phyloP scores from a whole-genome alignment of 108 stramenopile species.

The Cyclostephanos invisitatus region DNA sequence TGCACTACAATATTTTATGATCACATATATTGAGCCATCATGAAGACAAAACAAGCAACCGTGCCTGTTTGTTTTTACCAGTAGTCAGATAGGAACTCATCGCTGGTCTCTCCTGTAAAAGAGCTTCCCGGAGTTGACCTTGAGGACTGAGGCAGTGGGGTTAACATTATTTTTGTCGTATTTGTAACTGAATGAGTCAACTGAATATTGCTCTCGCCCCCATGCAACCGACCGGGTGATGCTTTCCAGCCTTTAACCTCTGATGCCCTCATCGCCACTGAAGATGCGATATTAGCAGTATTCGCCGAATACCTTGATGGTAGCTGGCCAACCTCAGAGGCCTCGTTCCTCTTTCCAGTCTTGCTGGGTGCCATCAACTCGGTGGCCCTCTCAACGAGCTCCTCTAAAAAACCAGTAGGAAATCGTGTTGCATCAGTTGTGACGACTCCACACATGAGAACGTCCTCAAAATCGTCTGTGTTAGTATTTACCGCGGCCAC shows the following conservation, averaged over 20 bases:
- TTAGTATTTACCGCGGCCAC: no score
- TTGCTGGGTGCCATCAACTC: conserved; percentile 7
- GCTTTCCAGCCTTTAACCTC: background rate
- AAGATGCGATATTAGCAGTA: background rate
- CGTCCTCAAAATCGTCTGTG: no score
- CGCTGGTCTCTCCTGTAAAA: background rate
- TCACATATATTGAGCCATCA: background rate
- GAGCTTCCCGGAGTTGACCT: conserved; percentile 12
- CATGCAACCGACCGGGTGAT: background rate
- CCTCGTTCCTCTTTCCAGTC: conserved; percentile 1
- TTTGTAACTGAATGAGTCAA: background rate
- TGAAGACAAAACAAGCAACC: background rate
- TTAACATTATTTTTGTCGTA: conserved; percentile 5
- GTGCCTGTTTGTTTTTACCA: conserved; percentile 1
- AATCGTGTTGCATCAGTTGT: background rate
- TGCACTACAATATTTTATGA: conserved; percentile 9
- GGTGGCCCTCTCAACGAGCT: conserved; percentile 19
- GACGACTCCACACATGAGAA: no score
- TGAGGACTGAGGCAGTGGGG: background rate
- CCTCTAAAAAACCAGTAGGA: conserved; percentile 22
- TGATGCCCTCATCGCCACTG: background rate
- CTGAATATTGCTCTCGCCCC: background rate
- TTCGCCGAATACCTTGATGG: background rate
- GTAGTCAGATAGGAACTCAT: conserved; percentile 23
- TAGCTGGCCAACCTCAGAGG: background rate